Percentiles rank a stretch among this genome's conserved stretches.
Evolutionary conservation across 805 yeast species (phyloP).

Genomic region (Ogataea chonburiensis): DNA sequence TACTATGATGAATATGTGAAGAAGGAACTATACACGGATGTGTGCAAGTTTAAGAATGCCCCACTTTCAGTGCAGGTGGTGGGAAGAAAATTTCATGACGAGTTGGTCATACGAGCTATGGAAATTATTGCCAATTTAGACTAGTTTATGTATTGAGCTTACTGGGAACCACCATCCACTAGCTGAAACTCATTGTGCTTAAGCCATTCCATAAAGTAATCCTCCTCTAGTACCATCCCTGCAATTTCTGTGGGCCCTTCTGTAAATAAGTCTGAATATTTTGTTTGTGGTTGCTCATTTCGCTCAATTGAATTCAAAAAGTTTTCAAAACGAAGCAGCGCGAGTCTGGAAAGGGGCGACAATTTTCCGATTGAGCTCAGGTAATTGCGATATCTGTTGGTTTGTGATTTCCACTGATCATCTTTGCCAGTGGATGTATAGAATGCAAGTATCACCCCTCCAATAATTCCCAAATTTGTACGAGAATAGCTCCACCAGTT

Average conservation of each 20-base stretch:
- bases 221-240: conserved; percentile 5
- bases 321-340: conserved; percentile 8
- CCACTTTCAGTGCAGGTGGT: conserved; percentile 62
- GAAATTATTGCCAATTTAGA: conserved; percentile 3
- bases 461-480: conserved; percentile 10
- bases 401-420: conserved; percentile 8
- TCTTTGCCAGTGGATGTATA: conserved; percentile 7
- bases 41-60: conserved; percentile 46
- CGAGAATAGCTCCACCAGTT: conserved; percentile 16
- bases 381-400: conserved; percentile 3
- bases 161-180: too few species aligned
- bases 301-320: conserved; percentile 3
- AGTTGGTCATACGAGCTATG: conserved; percentile 25
- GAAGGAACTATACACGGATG: conserved; percentile 7
- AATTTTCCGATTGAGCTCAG: conserved; percentile 2
- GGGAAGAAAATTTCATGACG: conserved; percentile 57
- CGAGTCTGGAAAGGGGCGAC: conserved; percentile 5
- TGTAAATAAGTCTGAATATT: too few species aligned
- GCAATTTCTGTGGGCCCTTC: background rate
- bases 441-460: conserved; percentile 7
- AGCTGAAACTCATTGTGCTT: conserved; percentile 9
- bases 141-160: too few species aligned
- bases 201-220: conserved; percentile 12
- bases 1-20: conserved; percentile 38
- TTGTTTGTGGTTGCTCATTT: too few species aligned